phyloP scores from a whole-genome alignment of 306 rosid genomes.

The Vigna angularis region DNA sequence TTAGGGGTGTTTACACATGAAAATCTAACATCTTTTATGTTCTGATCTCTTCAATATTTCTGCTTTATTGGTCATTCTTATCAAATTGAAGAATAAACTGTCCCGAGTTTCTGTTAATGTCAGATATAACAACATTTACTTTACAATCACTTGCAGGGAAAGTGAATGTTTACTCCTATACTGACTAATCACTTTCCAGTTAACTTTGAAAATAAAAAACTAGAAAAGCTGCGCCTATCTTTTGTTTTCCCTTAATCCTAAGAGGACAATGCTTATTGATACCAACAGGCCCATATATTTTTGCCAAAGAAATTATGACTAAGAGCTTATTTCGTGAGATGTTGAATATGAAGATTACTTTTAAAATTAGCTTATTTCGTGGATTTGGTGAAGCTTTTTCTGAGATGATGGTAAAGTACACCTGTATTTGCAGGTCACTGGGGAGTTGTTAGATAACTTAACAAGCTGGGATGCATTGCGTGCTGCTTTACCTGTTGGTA shows the following conservation, averaged over 20 bases:
- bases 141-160: too few relatives aligned
- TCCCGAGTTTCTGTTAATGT: too few relatives aligned
- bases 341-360: too few relatives aligned
- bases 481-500: slow-evolving; percentile 93
- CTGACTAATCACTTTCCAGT: too few relatives aligned
- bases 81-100: neutral
- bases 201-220: neutral
- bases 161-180: too few relatives aligned
- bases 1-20: neutral
- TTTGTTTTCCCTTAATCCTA: neutral
- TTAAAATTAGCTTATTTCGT: neutral
- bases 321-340: too few relatives aligned
- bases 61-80: neutral
- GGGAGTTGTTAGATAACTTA: slow-evolving; percentile 77
- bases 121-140: too few relatives aligned
- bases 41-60: neutral
- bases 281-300: too few relatives aligned
- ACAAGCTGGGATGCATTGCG: slow-evolving; percentile 95
- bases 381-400: slow-evolving; percentile 4
- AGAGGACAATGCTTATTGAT: too few relatives aligned
- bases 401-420: slow-evolving; percentile 2
- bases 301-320: too few relatives aligned
- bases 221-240: neutral
- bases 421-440: slow-evolving; percentile 75
- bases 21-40: neutral